phyloP scores from a whole-genome alignment of 2,329 filamentous ascomycete genomes.

The Ophidiomyces ophidiicola region DNA sequence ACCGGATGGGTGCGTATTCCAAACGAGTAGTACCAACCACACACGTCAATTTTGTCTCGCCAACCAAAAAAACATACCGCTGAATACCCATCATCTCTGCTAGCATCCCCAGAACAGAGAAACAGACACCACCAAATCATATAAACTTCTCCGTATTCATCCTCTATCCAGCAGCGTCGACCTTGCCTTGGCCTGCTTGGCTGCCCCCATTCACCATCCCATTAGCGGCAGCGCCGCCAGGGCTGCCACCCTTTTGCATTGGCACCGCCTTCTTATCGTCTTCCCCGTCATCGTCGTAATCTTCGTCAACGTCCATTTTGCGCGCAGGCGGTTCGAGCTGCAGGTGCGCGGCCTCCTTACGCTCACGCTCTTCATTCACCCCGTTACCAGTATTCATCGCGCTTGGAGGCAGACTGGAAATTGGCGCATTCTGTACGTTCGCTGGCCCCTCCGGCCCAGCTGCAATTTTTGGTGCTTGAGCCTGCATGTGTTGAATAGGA shows the following conservation, averaged over 20 bases:
- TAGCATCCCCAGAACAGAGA: too few species aligned
- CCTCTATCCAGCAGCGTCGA: slow-evolving; percentile 4
- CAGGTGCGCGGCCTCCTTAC: slow-evolving; percentile 35
- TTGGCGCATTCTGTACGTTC: slow-evolving; percentile 25
- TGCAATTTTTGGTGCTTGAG: slow-evolving; percentile 42
- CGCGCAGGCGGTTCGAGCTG: slow-evolving; percentile 70
- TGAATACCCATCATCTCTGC: too few species aligned
- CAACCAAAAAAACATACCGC: too few species aligned
- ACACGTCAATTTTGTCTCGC: too few species aligned
- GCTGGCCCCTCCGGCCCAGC: slow-evolving; percentile 40
- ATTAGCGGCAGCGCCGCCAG: slow-evolving; percentile 6
- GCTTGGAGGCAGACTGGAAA: slow-evolving; percentile 33
- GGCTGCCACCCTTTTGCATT: slow-evolving; percentile 25
- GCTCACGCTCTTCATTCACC: slow-evolving; percentile 43
- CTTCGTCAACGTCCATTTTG: slow-evolving; percentile 94
- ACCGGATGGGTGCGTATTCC: too few species aligned
- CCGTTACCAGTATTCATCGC: slow-evolving; percentile 16
- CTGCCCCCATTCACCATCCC: slow-evolving; percentile 8
- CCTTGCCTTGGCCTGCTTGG: slow-evolving; percentile 9
- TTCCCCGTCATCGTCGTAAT: slow-evolving; percentile 90
- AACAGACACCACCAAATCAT: slow-evolving; percentile 1
- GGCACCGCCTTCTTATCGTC: slow-evolving; percentile 51
- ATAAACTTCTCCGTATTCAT: not conserved
- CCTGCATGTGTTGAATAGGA: slow-evolving; percentile 37
- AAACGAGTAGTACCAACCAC: too few species aligned